Evolutionary conservation across 2,329 filamentous ascomycete genomes (phyloP), one percentile per base, ranked within the genome.

Genomic region (Beauveria australis): DNA sequence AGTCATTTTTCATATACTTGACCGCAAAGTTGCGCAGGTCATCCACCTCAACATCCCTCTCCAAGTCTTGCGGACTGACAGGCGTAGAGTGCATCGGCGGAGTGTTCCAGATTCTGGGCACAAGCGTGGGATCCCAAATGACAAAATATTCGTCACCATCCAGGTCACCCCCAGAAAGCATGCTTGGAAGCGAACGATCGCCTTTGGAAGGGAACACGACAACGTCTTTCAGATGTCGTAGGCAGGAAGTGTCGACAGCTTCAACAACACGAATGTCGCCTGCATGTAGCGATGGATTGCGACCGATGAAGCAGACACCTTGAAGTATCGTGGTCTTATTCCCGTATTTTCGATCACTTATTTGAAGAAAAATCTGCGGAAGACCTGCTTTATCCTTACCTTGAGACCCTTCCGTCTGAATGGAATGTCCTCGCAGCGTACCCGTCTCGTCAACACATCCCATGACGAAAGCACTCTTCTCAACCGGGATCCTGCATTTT

Each of bases 71-170:
- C 0, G 88, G 83, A 48, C 79, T 77, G 0, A 84, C 78, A 0
- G 85, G 77, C 0, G 79, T 78, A 68, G 92, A 94, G 64, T 89
- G 81, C 91, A 97, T 96, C 0, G 94, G 87, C 0, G 81, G 75
- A 40, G 83, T 78, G 65, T 94, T 90, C 84, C 89, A 90, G 55
- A 82, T 75, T 1, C 73, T 65, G 0, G 91, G 91, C 28, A 95
- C 78, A 7, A 99, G 76, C 16, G 83, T 81, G 24, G 79, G 71
- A 66, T 99, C 92, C 93, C 94, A 99, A 51, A 97, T 88, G 5
- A 97, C 86, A 60, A 97, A 87, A 70, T 92, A 99, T 70, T 99
- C 94, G 67, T 99, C 94, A 0, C 94, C 94, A 69, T 99, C 94
- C 0, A 99, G 81, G 69, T 99, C 94, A 0, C 94, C 94, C 2